Evolutionary conservation across 352 stramenopile genomes (phyloP).

Genomic region (Phytopythium vexans): DNA sequence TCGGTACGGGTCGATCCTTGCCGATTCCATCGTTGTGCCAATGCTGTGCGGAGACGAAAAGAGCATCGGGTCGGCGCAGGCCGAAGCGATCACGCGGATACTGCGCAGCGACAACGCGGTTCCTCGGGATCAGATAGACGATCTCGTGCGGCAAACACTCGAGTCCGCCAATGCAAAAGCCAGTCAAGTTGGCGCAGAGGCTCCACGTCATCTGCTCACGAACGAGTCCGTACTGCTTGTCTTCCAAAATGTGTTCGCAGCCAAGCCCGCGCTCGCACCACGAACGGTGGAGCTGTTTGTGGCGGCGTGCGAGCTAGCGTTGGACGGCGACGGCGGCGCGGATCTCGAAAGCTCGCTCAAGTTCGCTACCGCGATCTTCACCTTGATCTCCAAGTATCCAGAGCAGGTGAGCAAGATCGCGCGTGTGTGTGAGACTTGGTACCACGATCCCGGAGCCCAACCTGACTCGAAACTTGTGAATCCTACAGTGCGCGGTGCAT

Average conservation of each 20-base stretch:
- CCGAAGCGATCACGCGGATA: constrained; percentile 68
- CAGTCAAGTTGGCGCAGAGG: background rate
- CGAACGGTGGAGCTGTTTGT: constrained; percentile 49
- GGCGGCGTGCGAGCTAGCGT: constrained; percentile 31
- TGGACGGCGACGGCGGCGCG: constrained; percentile 28
- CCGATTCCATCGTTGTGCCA: constrained; percentile 55
- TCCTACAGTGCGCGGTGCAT: constrained; percentile 26
- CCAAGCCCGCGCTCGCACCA: constrained; percentile 42
- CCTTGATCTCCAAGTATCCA: constrained; percentile 58
- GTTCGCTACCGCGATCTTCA: constrained; percentile 66
- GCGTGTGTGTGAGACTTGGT: no score
- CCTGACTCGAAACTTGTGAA: no score
- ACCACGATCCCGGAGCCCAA: no score
- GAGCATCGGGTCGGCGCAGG: constrained; percentile 42
- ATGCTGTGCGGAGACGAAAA: constrained; percentile 26
- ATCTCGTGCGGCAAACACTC: constrained; percentile 35
- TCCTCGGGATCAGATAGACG: constrained; percentile 42
- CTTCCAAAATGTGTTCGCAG: constrained; percentile 71
- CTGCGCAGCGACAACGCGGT: constrained; percentile 45
- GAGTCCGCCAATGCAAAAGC: constrained; percentile 2
- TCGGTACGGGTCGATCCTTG: constrained; percentile 33
- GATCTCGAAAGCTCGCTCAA: constrained; percentile 43
- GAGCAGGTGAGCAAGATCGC: constrained; percentile 17
- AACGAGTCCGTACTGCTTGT: constrained; percentile 68
- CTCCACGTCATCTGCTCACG: constrained; percentile 33